Conservation (phyloP, 306 rosid species). For the Quercus suber region DNA sequence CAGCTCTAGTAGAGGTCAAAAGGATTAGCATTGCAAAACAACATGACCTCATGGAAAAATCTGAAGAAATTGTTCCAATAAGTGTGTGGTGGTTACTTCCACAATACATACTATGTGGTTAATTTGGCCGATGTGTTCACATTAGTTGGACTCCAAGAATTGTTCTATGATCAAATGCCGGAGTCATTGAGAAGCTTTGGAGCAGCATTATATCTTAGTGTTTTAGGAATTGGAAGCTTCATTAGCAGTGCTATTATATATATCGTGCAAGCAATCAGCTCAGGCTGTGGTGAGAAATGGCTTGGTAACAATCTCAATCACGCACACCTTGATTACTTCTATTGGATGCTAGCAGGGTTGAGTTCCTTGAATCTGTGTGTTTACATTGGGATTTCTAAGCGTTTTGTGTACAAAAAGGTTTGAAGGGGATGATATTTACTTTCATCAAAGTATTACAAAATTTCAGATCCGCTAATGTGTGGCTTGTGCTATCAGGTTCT, state of each 20-base stretch:
- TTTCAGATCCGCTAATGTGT: too few relatives aligned
- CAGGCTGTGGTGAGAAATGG: conserved; percentile 21
- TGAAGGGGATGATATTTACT: conserved; percentile 5
- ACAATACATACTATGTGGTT: conserved; percentile 29
- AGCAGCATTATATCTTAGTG: conserved; percentile 26
- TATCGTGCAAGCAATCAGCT: neutral
- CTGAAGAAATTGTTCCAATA: conserved; percentile 30
- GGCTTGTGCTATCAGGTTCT: too few relatives aligned
- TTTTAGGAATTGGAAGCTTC: conserved; percentile 33
- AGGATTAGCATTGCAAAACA: conserved; percentile 14
- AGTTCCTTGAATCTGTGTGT: conserved; percentile 27
- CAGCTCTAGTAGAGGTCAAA: conserved; percentile 30
- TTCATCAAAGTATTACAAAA: too few relatives aligned
- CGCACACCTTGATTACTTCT: conserved; percentile 39
- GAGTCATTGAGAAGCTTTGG: conserved; percentile 37
- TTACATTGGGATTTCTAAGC: conserved; percentile 25
- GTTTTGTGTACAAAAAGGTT: conserved; percentile 36
- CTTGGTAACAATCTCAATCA: conserved; percentile 37
- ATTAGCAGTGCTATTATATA: conserved; percentile 23
- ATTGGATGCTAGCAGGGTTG: conserved; percentile 39
- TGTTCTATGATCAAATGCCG: conserved; percentile 45
- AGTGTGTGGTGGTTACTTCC: conserved; percentile 46
- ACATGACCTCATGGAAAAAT: conserved; percentile 16
- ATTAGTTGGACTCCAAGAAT: conserved; percentile 28
- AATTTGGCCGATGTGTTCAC: conserved; percentile 16